Conservation (phyloP, 257 asterid species). For the Solanum tacnaense region DNA sequence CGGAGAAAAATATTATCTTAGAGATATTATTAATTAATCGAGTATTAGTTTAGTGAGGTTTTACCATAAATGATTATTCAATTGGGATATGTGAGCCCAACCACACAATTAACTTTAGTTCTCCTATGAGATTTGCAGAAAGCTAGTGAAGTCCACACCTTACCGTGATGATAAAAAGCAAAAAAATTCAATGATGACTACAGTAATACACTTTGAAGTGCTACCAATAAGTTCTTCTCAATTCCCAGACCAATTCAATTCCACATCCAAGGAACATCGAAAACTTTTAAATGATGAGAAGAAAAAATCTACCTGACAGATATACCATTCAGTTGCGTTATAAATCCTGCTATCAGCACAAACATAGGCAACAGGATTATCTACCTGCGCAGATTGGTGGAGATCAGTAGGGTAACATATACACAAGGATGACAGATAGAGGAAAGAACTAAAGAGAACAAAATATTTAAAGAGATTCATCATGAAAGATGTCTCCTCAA, state of each 20-base stretch:
- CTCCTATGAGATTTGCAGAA: not conserved
- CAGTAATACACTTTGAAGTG: not conserved
- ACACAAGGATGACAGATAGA: not conserved
- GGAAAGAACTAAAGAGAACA: not conserved
- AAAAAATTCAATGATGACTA: not conserved
- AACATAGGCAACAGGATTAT: conserved; percentile 69
- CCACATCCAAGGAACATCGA: not conserved
- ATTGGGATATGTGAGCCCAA: not conserved
- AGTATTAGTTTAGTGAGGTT: too few relatives aligned
- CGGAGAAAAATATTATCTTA: too few relatives aligned
- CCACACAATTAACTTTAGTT: not conserved
- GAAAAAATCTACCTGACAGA: conserved; percentile 62
- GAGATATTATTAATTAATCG: too few relatives aligned
- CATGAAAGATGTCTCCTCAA: not conserved
- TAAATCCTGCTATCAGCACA: conserved; percentile 86
- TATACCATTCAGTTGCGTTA: conserved; percentile 88
- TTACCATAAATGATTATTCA: not conserved
- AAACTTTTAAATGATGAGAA: not conserved
- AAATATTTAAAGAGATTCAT: not conserved
- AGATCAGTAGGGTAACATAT: not conserved
- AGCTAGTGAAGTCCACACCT: not conserved
- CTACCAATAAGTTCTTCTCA: not conserved
- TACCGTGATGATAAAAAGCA: not conserved
- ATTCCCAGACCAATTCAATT: not conserved
- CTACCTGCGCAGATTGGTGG: conserved; percentile 41